Conservation (phyloP, 106 monocot genomes). For the Allium sativum region DNA sequence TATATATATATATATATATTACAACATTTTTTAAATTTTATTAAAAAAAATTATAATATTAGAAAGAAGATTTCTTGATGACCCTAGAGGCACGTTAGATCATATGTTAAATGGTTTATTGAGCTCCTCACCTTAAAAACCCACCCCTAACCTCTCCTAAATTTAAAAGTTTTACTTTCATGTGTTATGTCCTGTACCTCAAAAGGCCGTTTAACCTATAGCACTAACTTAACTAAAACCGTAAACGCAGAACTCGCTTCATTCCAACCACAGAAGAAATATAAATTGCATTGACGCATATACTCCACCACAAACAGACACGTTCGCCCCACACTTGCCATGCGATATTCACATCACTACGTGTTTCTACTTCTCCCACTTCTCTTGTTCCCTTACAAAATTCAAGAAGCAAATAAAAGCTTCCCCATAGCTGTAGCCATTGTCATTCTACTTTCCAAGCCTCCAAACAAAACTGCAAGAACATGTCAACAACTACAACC, state of each 20-base stretch:
- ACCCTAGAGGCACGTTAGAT: too few relatives aligned
- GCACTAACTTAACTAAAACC: too few relatives aligned
- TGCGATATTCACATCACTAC: background rate
- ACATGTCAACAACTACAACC: background rate
- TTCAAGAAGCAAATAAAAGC: background rate
- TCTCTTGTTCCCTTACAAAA: background rate
- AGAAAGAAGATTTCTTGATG: too few relatives aligned
- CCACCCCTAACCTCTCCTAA: too few relatives aligned
- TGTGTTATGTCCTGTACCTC: too few relatives aligned
- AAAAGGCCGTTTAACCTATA: too few relatives aligned
- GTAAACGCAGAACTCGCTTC: background rate
- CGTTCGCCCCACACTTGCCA: background rate
- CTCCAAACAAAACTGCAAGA: background rate
- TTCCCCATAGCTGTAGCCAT: background rate
- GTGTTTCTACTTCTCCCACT: background rate
- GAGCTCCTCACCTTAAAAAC: too few relatives aligned
- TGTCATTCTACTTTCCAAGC: background rate
- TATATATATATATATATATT: too few relatives aligned
- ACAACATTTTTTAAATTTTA: too few relatives aligned
- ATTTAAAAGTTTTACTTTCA: too few relatives aligned
- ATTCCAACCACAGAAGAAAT: background rate
- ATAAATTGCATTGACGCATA: background rate
- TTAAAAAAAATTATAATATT: too few relatives aligned
- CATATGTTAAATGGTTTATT: too few relatives aligned
- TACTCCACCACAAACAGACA: background rate